Evolutionary conservation across 331 rosid genomes (phyloP).

Genomic region (Pyracantha coccinea): DNA sequence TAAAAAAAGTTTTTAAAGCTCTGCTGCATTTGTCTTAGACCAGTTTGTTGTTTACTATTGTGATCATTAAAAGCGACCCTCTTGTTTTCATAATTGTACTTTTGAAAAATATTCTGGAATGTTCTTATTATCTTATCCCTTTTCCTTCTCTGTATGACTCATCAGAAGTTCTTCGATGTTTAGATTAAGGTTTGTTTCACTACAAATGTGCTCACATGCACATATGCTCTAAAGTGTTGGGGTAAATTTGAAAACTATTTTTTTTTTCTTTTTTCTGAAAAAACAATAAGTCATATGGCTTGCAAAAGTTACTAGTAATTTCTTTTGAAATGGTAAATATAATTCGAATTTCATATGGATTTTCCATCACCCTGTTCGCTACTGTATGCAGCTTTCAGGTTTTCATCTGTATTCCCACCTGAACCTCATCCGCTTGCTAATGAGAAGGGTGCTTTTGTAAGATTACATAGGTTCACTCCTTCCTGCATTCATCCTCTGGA

Average conservation of each 20-base stretch:
- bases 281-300: not conserved
- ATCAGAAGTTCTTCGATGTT: not conserved
- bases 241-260: not conserved
- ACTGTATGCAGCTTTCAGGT: conserved; percentile 72
- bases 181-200: not conserved
- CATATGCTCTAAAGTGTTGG: not conserved
- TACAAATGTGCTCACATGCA: not conserved
- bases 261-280: not conserved
- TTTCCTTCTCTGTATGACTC: not conserved
- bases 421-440: conserved; percentile 77
- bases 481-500: conserved; percentile 82
- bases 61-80: not conserved
- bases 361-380: too few relatives aligned
- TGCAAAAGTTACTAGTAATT: not conserved
- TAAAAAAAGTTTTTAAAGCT: not conserved
- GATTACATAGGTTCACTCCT: conserved; percentile 40
- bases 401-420: conserved; percentile 85
- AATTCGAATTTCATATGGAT: too few relatives aligned
- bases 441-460: conserved; percentile 38
- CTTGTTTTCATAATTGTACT: not conserved
- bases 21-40: too few relatives aligned
- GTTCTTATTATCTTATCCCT: not conserved
- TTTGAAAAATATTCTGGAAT: not conserved
- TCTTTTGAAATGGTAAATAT: not conserved
- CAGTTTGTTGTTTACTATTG: not conserved